Percentiles rank a stretch among this genome's conserved stretches.
Evolutionary conservation across 2,329 filamentous ascomycete species (phyloP).

Genomic region (Paramyrothecium roridum): DNA sequence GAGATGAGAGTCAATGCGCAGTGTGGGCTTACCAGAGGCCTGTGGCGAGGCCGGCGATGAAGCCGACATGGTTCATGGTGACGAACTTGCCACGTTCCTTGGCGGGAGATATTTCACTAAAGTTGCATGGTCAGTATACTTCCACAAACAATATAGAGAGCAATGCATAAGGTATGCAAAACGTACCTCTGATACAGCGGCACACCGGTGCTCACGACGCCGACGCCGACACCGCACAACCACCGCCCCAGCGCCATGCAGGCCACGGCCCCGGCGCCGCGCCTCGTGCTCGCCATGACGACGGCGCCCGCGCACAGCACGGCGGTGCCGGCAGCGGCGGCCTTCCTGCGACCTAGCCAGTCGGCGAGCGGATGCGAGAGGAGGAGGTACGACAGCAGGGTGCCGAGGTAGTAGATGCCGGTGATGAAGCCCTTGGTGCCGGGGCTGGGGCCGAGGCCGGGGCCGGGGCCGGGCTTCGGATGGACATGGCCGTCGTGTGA

Average conservation of each 20-base stretch:
- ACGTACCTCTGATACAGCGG: slow-evolving; percentile 46
- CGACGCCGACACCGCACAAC: slow-evolving; percentile 50
- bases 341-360: slow-evolving; percentile 46
- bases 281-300: slow-evolving; percentile 40
- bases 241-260: slow-evolving; percentile 50
- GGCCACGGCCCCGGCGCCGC: slow-evolving; percentile 31
- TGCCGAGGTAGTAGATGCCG: slow-evolving; percentile 55
- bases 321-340: slow-evolving; percentile 43
- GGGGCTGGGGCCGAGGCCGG: slow-evolving; percentile 35
- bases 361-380: slow-evolving; percentile 50
- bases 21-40: slow-evolving; percentile 47
- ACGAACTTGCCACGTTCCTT: slow-evolving; percentile 52
- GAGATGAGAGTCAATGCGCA: not conserved
- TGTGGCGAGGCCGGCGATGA: slow-evolving; percentile 49
- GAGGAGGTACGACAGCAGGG: slow-evolving; percentile 52
- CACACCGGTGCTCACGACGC: slow-evolving; percentile 53
- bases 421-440: slow-evolving; percentile 50
- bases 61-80: slow-evolving; percentile 57
- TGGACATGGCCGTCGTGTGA: too few species aligned
- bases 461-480: too few species aligned
- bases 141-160: too few species aligned
- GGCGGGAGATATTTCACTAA: slow-evolving; percentile 52
- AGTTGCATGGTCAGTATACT: not conserved
- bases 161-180: too few species aligned
- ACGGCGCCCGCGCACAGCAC: slow-evolving; percentile 46